Conservation (phyloP, 2,329 filamentous ascomycete genomes). For the Hymenoscyphus repandus region DNA sequence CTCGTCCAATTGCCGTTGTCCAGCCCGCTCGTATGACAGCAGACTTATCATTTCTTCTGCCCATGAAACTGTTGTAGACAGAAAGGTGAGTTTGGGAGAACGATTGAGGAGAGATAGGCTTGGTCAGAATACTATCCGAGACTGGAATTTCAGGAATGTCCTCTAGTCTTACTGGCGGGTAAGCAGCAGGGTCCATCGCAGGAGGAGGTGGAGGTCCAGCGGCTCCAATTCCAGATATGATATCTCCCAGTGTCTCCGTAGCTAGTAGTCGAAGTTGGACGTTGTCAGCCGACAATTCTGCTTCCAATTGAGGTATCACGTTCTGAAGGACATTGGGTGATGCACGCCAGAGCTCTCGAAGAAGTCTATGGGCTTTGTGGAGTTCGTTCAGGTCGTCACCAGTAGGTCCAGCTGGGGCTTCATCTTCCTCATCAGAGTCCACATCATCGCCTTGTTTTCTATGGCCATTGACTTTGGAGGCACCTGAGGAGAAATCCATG, state of each 20-base stretch:
- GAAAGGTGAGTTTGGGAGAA: constrained; percentile 77
- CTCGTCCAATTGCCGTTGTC: constrained; percentile 78
- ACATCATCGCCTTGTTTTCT: constrained; percentile 45
- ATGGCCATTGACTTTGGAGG: constrained; percentile 46
- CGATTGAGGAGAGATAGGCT: constrained; percentile 79
- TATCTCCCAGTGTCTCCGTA: constrained; percentile 90
- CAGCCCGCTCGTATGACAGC: constrained; percentile 77
- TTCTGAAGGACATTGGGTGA: constrained; percentile 84
- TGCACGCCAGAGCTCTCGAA: constrained; percentile 91
- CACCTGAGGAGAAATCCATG: constrained; percentile 66
- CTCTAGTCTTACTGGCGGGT: constrained; percentile 67
- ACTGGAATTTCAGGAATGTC: constrained; percentile 50
- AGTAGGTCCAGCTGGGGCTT: constrained; percentile 56
- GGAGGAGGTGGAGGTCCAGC: constrained; percentile 75
- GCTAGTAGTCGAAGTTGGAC: constrained; percentile 79
- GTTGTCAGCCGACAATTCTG: constrained; percentile 86
- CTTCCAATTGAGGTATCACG: constrained; percentile 88
- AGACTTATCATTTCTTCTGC: constrained; percentile 81
- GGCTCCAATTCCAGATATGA: constrained; percentile 88
- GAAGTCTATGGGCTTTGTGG: constrained; percentile 79
- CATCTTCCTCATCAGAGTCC: constrained; percentile 60
- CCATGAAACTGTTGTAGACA: constrained; percentile 80
- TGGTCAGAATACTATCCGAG: constrained; percentile 63
- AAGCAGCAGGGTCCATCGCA: constrained; percentile 72
- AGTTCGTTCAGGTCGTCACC: constrained; percentile 84